Conservation (phyloP, 2,329 filamentous ascomycete genomes). For the Lomentospora prolificans region DNA sequence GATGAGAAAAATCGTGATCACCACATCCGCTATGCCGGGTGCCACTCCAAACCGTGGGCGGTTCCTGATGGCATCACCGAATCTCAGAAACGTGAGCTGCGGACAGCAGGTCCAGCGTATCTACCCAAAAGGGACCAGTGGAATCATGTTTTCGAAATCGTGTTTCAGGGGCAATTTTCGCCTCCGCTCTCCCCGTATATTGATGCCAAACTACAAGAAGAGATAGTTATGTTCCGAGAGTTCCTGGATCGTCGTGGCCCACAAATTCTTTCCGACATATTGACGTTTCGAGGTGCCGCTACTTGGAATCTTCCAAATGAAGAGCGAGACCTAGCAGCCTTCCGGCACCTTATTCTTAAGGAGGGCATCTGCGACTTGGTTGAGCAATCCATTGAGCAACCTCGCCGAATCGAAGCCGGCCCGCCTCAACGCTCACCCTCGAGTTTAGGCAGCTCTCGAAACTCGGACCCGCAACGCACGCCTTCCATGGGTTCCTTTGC, state of each 20-base stretch:
- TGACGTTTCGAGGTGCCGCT: slow-evolving; percentile 1
- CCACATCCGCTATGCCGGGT: slow-evolving; percentile 5
- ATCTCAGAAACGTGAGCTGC: slow-evolving; percentile 6
- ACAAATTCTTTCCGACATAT: neutral
- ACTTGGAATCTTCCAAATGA: slow-evolving; percentile 8
- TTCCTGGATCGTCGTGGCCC: slow-evolving; percentile 4
- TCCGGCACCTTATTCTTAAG: slow-evolving; percentile 2
- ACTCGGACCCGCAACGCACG: neutral
- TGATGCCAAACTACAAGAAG: neutral
- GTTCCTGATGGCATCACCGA: slow-evolving; percentile 7
- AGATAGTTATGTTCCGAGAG: neutral
- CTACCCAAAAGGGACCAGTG: slow-evolving; percentile 6
- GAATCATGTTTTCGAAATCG: slow-evolving; percentile 3
- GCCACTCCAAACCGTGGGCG: slow-evolving; percentile 1
- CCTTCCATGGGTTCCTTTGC: slow-evolving; percentile 3
- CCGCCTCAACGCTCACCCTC: neutral
- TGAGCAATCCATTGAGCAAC: neutral
- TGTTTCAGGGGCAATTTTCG: slow-evolving; percentile 3
- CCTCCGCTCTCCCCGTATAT: slow-evolving; percentile 5
- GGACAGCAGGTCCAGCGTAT: neutral
- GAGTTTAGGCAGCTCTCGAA: neutral
- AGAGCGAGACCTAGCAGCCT: slow-evolving; percentile 8
- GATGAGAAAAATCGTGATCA: slow-evolving; percentile 6
- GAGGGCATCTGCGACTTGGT: slow-evolving; percentile 6
- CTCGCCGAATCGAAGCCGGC: neutral